Conservation (phyloP, 2,329 filamentous ascomycete species). For the Pseudocercospora fijiensis region DNA sequence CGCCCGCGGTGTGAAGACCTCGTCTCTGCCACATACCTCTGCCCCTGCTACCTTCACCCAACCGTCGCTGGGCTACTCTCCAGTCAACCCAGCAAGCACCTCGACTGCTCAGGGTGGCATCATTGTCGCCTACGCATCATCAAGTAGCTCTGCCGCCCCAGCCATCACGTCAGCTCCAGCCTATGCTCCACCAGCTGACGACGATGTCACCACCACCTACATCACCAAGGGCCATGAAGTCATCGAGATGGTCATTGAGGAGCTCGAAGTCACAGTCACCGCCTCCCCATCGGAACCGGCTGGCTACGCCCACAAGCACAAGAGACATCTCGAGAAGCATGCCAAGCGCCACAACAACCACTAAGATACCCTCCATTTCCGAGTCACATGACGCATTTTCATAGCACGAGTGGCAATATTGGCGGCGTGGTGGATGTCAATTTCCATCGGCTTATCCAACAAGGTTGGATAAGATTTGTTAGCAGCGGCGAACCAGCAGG, state of each 20-base stretch:
- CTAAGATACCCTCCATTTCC: slow-evolving; percentile 6
- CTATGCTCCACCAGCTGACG: slow-evolving; percentile 18
- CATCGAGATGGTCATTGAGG: slow-evolving; percentile 47
- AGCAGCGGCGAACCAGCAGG: slow-evolving; percentile 11
- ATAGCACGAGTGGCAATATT: slow-evolving; percentile 14
- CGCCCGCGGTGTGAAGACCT: slow-evolving; percentile 21
- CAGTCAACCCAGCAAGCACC: slow-evolving; percentile 29
- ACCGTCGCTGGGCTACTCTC: slow-evolving; percentile 24
- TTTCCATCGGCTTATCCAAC: slow-evolving; percentile 6
- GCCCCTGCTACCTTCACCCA: slow-evolving; percentile 17
- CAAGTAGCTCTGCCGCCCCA: slow-evolving; percentile 5
- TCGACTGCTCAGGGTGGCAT: slow-evolving; percentile 30
- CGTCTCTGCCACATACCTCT: slow-evolving; percentile 20
- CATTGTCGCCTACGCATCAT: slow-evolving; percentile 18
- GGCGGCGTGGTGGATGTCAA: slow-evolving; percentile 14
- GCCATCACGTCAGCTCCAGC: slow-evolving; percentile 30
- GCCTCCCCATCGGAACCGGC: slow-evolving; percentile 37
- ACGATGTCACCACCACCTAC: slow-evolving; percentile 42
- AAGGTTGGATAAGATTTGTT: slow-evolving; percentile 6
- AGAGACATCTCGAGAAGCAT: slow-evolving; percentile 36
- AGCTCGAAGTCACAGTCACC: slow-evolving; percentile 46
- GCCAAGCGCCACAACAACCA: slow-evolving; percentile 25
- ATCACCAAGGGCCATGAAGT: slow-evolving; percentile 47
- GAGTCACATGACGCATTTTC: slow-evolving; percentile 5
- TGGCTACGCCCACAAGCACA: slow-evolving; percentile 29